phyloP scores from a whole-genome alignment of 2,329 filamentous ascomycete genomes.

The Calonectria pteridis region DNA sequence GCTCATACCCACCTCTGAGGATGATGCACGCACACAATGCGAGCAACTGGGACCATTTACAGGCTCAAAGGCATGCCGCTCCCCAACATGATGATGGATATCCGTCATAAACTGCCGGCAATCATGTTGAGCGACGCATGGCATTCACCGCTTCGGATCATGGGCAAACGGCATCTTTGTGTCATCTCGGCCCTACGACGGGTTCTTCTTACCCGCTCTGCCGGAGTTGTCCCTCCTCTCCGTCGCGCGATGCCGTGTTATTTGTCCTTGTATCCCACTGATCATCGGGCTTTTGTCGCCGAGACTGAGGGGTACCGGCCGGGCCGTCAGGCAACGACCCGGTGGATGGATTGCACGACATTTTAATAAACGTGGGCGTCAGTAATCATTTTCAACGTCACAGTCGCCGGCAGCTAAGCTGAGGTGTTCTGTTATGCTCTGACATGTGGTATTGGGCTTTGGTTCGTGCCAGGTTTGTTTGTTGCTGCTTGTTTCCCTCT shows the following conservation, averaged over 20 bases:
- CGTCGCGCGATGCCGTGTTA: conserved; percentile 20
- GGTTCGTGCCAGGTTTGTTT: conserved; percentile 3
- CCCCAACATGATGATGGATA: conserved; percentile 23
- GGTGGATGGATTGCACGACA: neutral
- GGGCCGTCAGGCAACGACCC: conserved; percentile 8
- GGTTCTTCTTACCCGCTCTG: conserved; percentile 16
- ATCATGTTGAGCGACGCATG: conserved; percentile 27
- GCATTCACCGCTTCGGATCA: conserved; percentile 36
- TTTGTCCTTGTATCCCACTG: conserved; percentile 10
- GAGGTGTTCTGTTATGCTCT: conserved; percentile 1
- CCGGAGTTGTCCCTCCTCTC: conserved; percentile 16
- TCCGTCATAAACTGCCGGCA: conserved; percentile 26
- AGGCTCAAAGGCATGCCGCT: neutral
- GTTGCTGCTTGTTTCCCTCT: conserved; percentile 2
- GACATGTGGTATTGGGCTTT: conserved; percentile 14
- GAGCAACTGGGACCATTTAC: neutral
- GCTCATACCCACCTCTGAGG: conserved; percentile 1
- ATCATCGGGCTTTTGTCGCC: conserved; percentile 3
- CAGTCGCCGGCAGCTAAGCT: neutral
- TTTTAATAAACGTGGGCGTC: conserved; percentile 10
- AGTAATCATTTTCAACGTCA: conserved; percentile 1
- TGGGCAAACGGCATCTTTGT: conserved; percentile 18
- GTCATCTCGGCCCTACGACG: conserved; percentile 26
- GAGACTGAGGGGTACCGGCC: conserved; percentile 15
- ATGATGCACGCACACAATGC: neutral